Evolutionary conservation across 108 stramenopile species (phyloP).

Genomic region (Bacterosira constricta): DNA sequence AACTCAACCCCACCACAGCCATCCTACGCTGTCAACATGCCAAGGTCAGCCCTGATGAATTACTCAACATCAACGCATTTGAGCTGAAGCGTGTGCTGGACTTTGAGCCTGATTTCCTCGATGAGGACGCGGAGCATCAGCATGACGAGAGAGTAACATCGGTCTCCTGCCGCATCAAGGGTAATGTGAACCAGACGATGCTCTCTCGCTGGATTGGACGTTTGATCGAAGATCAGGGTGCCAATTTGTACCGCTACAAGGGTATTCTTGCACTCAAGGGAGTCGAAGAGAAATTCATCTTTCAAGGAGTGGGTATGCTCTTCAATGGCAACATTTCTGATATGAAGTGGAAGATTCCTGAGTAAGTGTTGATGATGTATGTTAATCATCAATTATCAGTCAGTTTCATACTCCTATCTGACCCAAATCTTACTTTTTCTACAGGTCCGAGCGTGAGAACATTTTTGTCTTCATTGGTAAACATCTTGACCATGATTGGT

Average conservation of each 20-base stretch:
- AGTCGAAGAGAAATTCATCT: constrained; percentile 86
- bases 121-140: constrained; percentile 66
- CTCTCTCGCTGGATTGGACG: constrained; percentile 71
- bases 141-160: constrained; percentile 79
- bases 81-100: constrained; percentile 78
- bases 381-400: too few relatives aligned
- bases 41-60: constrained; percentile 63
- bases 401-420: background rate
- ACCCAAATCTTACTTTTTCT: background rate
- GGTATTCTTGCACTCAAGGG: constrained; percentile 91
- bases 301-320: constrained; percentile 95
- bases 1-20: constrained; percentile 65
- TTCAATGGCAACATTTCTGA: constrained; percentile 65
- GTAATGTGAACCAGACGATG: constrained; percentile 65
- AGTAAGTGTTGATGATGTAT: background rate
- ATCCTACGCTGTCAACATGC: constrained; percentile 45
- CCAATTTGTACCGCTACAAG: constrained; percentile 93
- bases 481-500: constrained; percentile 67
- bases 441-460: constrained; percentile 51
- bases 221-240: constrained; percentile 79
- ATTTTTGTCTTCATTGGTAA: constrained; percentile 93
- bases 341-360: constrained; percentile 49
- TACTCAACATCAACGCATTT: constrained; percentile 85
- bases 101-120: constrained; percentile 87
- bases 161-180: constrained; percentile 64